phyloP scores from a whole-genome alignment of 2,329 filamentous ascomycete genomes.

The Venturia pyrina region DNA sequence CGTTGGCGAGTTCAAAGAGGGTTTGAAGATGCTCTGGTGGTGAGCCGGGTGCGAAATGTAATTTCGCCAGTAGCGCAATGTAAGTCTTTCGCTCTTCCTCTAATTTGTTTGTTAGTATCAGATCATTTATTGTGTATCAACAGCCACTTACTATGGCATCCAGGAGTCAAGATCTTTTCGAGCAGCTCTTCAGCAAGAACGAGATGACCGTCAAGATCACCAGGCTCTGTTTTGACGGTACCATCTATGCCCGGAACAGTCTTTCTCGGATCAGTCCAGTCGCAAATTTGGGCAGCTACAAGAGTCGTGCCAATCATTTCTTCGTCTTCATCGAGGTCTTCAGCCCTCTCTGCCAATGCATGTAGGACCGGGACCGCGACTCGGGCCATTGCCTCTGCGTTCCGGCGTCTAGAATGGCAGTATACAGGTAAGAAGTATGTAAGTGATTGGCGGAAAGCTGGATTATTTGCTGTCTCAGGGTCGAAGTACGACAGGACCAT shows the following conservation, averaged over 20 bases:
- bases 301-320: conserved; percentile 66
- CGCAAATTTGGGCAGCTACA: conserved; percentile 73
- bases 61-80: conserved; percentile 68
- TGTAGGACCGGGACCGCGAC: conserved; percentile 68
- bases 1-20: conserved; percentile 35
- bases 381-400: conserved; percentile 69
- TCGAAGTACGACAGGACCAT: conserved; percentile 85
- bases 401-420: conserved; percentile 73
- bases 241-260: conserved; percentile 37
- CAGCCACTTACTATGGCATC: conserved; percentile 49
- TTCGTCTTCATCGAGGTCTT: conserved; percentile 56
- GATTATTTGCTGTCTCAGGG: conserved; percentile 68
- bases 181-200: conserved; percentile 68
- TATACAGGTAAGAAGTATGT: conserved; percentile 94
- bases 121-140: conserved; percentile 14
- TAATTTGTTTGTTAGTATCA: conserved; percentile 28
- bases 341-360: conserved; percentile 48
- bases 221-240: conserved; percentile 39
- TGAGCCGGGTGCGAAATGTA: conserved; percentile 64
- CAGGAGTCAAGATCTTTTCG: conserved; percentile 57
- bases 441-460: conserved; percentile 73
- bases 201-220: conserved; percentile 71
- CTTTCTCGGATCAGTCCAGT: conserved; percentile 93
- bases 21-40: conserved; percentile 23
- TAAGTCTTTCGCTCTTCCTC: conserved; percentile 82